Conservation (phyloP, 176 grass and related monocot genomes). For the Bonia amplexicaulis region DNA sequence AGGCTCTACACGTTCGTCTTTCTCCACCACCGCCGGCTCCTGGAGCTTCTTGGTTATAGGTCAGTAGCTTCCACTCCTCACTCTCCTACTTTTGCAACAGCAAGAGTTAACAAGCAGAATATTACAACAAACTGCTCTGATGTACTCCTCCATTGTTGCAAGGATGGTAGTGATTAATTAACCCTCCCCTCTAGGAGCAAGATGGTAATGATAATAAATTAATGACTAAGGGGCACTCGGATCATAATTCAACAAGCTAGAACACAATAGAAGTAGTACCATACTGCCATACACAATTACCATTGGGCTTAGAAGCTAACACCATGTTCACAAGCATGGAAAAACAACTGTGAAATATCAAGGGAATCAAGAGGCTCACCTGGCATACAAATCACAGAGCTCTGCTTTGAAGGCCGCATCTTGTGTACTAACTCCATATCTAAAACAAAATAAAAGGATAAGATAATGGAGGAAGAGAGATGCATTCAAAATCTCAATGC, state of each 20-base stretch:
- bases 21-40: slow-evolving; percentile 11
- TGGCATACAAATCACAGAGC: slow-evolving; percentile 79
- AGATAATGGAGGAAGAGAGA: background rate
- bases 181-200: background rate
- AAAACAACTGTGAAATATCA: background rate
- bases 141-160: slow-evolving; percentile 91
- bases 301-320: background rate
- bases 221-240: background rate
- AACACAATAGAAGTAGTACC: background rate
- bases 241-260: background rate
- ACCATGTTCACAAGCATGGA: slow-evolving; percentile 2
- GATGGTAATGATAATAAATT: background rate
- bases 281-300: background rate
- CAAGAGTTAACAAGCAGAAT: background rate
- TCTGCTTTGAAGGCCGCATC: slow-evolving; percentile 82
- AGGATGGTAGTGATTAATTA: slow-evolving; percentile 29
- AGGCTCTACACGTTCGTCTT: slow-evolving; percentile 17
- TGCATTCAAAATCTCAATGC: background rate
- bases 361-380: slow-evolving; percentile 37
- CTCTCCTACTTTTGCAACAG: slow-evolving; percentile 55
- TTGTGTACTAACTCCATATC: slow-evolving; percentile 87
- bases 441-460: slow-evolving; percentile 31
- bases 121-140: slow-evolving; percentile 51
- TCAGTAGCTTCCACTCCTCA: slow-evolving; percentile 56
- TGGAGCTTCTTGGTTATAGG: slow-evolving; percentile 52